Conservation (phyloP, 352 stramenopile genomes). For the Peronosclerospora sorghi region DNA sequence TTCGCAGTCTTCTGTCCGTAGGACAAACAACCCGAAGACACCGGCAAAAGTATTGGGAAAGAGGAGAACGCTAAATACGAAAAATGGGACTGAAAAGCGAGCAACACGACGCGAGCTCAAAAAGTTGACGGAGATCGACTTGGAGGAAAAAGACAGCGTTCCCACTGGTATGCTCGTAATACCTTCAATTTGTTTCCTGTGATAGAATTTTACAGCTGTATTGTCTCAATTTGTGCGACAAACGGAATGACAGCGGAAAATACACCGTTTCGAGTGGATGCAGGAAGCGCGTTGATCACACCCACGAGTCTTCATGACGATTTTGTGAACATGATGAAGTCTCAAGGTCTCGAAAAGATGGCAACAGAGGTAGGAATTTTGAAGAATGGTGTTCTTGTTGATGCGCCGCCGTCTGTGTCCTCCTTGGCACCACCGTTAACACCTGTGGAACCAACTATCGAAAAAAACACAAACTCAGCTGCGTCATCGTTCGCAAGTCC, state of each 20-base stretch:
- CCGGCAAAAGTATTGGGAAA: constrained; percentile 33
- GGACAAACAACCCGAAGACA: constrained; percentile 26
- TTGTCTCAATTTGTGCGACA: background rate
- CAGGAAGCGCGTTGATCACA: constrained; percentile 24
- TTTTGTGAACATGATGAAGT: constrained; percentile 83
- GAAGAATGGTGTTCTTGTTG: constrained; percentile 58
- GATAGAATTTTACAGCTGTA: background rate
- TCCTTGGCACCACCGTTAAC: constrained; percentile 5
- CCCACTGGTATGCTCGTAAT: constrained; percentile 16
- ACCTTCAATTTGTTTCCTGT: background rate
- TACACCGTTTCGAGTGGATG: constrained; percentile 33
- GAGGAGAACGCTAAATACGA: constrained; percentile 19
- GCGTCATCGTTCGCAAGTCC: constrained; percentile 21
- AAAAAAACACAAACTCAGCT: constrained; percentile 10
- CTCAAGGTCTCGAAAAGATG: constrained; percentile 73
- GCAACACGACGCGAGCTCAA: constrained; percentile 68
- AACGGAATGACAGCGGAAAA: constrained; percentile 13
- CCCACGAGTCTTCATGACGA: constrained; percentile 77
- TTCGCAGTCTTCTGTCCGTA: constrained; percentile 27
- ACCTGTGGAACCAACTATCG: constrained; percentile 1
- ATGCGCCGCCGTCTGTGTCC: constrained; percentile 25
- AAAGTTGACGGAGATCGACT: constrained; percentile 62
- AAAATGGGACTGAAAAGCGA: constrained; percentile 28
- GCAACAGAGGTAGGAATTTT: constrained; percentile 66
- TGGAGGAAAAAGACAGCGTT: constrained; percentile 60